Evolutionary conservation across 2,329 filamentous ascomycete species (phyloP).

Genomic region (Leptographium procerum): DNA sequence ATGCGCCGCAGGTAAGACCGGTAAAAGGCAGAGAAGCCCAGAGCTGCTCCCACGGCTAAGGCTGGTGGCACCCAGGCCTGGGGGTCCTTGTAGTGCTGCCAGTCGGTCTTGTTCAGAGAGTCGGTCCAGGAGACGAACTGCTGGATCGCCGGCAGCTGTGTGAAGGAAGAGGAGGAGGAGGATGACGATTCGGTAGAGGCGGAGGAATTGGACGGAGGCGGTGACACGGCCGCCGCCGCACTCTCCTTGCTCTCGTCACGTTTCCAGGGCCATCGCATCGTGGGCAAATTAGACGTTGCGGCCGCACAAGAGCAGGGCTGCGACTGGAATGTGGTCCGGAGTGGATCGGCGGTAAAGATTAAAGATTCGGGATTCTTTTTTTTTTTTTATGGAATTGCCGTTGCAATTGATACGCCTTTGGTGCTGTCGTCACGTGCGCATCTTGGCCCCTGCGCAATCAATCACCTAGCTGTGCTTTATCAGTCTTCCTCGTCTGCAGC

Average conservation of each 20-base stretch:
- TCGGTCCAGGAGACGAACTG: constrained; percentile 24
- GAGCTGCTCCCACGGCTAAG: constrained; percentile 42
- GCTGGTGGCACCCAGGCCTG: constrained; percentile 41
- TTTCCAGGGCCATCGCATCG: constrained; percentile 11
- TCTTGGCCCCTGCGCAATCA: too few species aligned
- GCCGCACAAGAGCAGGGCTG: background rate
- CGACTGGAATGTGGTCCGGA: background rate
- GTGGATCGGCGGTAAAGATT: constrained; percentile 1
- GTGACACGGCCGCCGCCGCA: background rate
- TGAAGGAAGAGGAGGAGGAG: background rate
- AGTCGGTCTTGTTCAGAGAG: constrained; percentile 34
- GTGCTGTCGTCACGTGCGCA: too few species aligned
- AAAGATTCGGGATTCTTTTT: background rate
- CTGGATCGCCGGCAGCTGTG: background rate
- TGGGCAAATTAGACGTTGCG: background rate
- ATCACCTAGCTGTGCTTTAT: too few species aligned
- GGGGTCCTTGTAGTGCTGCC: constrained; percentile 43
- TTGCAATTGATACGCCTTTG: too few species aligned
- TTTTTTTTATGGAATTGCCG: too few species aligned
- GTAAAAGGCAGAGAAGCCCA: constrained; percentile 50
- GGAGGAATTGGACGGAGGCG: background rate
- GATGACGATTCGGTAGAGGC: background rate
- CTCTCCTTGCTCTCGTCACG: constrained; percentile 3
- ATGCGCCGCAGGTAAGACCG: constrained; percentile 74
- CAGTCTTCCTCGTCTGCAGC: too few species aligned